A percentile compares a stretch with the other conserved stretches of the same genome.
These are phyloP conservation scores for Scenedesmus sp. DNA, from an alignment of 163 green algal genomes.

Conservation along the genomic window DNA sequence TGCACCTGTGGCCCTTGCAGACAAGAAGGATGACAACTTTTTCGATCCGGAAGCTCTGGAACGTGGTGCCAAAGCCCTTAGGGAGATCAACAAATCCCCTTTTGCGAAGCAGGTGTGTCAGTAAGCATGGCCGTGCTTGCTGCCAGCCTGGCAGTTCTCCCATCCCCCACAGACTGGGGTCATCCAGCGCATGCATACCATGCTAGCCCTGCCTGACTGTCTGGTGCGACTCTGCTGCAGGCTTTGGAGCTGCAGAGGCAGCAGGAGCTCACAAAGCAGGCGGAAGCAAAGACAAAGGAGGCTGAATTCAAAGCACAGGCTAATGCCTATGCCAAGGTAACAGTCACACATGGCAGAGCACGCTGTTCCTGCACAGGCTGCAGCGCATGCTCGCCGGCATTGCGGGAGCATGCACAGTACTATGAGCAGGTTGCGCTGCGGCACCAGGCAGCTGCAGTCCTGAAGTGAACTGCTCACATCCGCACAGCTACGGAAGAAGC, in stretches of 20 bases:
- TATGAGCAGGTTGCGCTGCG: too few relatives aligned
- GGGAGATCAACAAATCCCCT: constrained; percentile 96
- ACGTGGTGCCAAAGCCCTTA: constrained; percentile 94
- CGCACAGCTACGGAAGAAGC: too few relatives aligned
- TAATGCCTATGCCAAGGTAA: constrained; percentile 67
- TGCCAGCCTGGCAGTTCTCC: background rate
- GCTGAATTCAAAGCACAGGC: constrained; percentile 85
- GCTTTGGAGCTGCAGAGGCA: constrained; percentile 93
- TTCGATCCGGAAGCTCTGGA: constrained; percentile 99
- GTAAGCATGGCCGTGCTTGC: background rate
- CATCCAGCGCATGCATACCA: background rate
- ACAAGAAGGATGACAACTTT: constrained; percentile 65
- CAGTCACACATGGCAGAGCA: background rate
- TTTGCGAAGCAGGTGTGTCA: constrained; percentile 92
- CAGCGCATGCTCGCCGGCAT: background rate
- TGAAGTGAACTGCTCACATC: too few relatives aligned
- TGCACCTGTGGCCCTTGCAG: constrained; percentile 32
- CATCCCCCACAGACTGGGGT: background rate
- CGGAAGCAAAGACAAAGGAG: constrained; percentile 89
- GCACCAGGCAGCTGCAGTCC: too few relatives aligned
- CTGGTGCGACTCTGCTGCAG: constrained; percentile 65
- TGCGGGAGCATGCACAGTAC: too few relatives aligned
- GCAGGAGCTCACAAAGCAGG: constrained; percentile 95
- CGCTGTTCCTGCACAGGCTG: background rate
- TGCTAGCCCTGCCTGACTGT: background rate